Conservation (phyloP, 768 basidiomycete species). For the Tulasnella sp. region DNA sequence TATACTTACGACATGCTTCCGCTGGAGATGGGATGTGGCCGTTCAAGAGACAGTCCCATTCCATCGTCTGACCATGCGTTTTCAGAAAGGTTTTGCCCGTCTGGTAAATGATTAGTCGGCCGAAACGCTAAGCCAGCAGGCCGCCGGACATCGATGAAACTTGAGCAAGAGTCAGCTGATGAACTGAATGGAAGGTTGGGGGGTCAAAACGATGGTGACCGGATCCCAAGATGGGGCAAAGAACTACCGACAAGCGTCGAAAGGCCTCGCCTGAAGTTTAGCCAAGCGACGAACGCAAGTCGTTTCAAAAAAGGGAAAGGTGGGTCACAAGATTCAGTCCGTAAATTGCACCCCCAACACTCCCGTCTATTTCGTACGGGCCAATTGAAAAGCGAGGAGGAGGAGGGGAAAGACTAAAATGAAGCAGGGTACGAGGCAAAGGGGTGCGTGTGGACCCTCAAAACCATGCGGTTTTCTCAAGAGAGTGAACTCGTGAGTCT, state of each 20-base stretch:
- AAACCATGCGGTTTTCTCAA: background rate
- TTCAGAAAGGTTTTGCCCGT: background rate
- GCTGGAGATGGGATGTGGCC: background rate
- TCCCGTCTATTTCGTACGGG: background rate
- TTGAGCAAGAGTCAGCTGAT: background rate
- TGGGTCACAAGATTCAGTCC: background rate
- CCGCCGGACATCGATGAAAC: background rate
- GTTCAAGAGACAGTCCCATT: background rate
- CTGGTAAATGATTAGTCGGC: background rate
- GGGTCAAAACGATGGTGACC: background rate
- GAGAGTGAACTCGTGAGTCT: background rate
- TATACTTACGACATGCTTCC: background rate
- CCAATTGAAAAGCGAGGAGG: background rate
- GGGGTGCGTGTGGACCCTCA: background rate
- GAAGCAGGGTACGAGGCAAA: background rate
- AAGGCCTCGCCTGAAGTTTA: background rate
- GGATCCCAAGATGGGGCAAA: background rate
- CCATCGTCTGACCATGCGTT: background rate
- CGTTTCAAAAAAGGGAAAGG: background rate
- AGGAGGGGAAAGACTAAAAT: background rate
- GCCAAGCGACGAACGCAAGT: background rate
- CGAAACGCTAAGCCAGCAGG: background rate
- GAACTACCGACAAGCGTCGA: background rate
- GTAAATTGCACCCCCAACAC: background rate
- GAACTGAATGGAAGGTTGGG: background rate